Conservation (phyloP, 345 rosid genomes). For the Eucalyptus erythrocorys region DNA sequence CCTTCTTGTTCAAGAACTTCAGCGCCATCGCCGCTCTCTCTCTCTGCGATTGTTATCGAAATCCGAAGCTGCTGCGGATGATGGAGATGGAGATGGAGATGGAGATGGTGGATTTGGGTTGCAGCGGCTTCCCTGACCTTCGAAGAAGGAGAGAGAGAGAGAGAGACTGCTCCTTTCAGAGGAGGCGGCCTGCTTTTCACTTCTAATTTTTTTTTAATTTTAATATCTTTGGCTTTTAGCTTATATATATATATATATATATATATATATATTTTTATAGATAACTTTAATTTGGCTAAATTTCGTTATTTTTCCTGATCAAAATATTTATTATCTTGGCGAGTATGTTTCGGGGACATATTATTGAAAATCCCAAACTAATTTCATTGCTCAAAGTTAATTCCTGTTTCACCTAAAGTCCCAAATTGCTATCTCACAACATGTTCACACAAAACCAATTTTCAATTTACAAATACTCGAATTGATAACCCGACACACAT, state of each 20-base stretch:
- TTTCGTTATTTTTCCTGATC: neutral
- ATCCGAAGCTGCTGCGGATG: neutral
- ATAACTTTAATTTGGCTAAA: neutral
- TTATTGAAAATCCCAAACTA: neutral
- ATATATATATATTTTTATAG: too few species aligned
- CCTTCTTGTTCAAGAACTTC: slow-evolving; percentile 99
- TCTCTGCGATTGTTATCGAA: neutral
- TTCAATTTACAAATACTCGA: neutral
- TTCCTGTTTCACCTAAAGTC: neutral
- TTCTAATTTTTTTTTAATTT: neutral
- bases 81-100: neutral
- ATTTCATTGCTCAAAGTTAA: neutral
- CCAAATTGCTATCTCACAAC: neutral
- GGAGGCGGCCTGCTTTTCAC: neutral
- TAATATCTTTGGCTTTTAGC: neutral
- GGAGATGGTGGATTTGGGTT: neutral
- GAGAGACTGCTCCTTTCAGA: neutral
- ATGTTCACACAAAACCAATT: neutral
- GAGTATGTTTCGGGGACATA: neutral
- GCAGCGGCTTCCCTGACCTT: neutral
- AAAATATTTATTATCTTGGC: neutral
- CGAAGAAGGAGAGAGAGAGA: neutral
- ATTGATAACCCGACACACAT: rapidly evolving
- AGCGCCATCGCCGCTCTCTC: slow-evolving; percentile 39
- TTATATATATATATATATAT: too few species aligned